These are phyloP conservation scores for Plasmodium blacklocki DNA, from an alignment of 169 alveolate genomes.

Conservation along the genomic window DNA sequence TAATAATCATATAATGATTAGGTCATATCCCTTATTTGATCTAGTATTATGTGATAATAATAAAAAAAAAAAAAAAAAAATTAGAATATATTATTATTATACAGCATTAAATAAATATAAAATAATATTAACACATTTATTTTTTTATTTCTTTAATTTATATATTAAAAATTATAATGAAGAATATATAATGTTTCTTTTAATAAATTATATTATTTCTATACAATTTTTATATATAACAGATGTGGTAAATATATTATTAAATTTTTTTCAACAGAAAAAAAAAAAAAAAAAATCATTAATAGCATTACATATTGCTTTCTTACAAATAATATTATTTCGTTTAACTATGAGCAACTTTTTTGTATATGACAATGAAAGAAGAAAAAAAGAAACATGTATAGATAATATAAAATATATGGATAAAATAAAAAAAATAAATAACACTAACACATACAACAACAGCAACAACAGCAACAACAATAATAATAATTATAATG, in stretches of 20 bases:
- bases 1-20: too few species aligned
- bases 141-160: conserved; percentile 15
- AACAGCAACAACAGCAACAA: too few species aligned
- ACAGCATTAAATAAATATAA: too few species aligned
- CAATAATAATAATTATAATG: too few species aligned
- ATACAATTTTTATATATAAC: conserved; percentile 42
- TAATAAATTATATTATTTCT: conserved; percentile 17
- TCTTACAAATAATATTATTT: conserved; percentile 30
- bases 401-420: neutral
- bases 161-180: neutral
- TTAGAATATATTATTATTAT: too few species aligned
- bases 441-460: neutral
- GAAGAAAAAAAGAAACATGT: neutral
- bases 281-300: conserved; percentile 18
- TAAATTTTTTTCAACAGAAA: conserved; percentile 9
- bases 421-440: neutral
- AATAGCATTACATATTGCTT: conserved; percentile 19
- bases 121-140: too few species aligned
- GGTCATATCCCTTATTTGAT: too few species aligned
- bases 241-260: conserved; percentile 24
- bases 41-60: too few species aligned
- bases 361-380: conserved; percentile 11
- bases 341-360: conserved; percentile 33
- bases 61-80: too few species aligned
- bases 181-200: conserved; percentile 7